Evolutionary conservation across 192 early-diverging fungal species (phyloP), one percentile per base, ranked within the genome.

Genomic region (Glomus cerebriforme): DNA sequence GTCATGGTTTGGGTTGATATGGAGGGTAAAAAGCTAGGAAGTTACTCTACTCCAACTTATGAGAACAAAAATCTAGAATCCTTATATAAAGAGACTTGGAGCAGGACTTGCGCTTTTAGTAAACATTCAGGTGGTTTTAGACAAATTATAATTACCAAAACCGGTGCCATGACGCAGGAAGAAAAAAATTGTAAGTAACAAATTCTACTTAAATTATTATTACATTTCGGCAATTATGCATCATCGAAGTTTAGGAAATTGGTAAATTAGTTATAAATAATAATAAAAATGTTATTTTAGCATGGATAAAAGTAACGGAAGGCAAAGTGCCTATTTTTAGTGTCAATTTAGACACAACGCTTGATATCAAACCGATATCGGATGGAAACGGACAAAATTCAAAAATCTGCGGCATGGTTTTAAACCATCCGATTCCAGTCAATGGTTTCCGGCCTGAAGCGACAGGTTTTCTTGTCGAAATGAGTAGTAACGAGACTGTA

Each of bases 401-500:
- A 62, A 75, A 60, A 60, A 27, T 75, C 24, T 75, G 32, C 15
- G 73, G 73, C 15, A 60, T 75, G 59, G 59, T 62, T 37, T 62
- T 75, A 63, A 75, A 62, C 13, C 29, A 75, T 62, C 73, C 73
- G 7, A 75, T 75, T 34, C 73, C 73, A n/a, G 4, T 60, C 31
- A 31, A 75, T 29, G 73, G 62, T 15, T 62, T 39, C 29, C 19
- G 24, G 62, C 59, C 73, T 7, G 19, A 39, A 34, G 59, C 59
- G 8, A 75, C 37, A 3, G 73, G 73, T 9, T 75, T 60, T 62
- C 15, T 75, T 9, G 22, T 75, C 22, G 73, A 75, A 62, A 26
- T 39, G 43, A 29, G 39, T n/a, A 37, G 9, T 24, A 37, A 35
- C 27, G 59, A 62, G n/a, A 24, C n/a, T 35, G 31, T 43, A 37